Evolutionary conservation across 2,329 filamentous ascomycete genomes (phyloP).

Genomic region (Neofusicoccum laricinum): DNA sequence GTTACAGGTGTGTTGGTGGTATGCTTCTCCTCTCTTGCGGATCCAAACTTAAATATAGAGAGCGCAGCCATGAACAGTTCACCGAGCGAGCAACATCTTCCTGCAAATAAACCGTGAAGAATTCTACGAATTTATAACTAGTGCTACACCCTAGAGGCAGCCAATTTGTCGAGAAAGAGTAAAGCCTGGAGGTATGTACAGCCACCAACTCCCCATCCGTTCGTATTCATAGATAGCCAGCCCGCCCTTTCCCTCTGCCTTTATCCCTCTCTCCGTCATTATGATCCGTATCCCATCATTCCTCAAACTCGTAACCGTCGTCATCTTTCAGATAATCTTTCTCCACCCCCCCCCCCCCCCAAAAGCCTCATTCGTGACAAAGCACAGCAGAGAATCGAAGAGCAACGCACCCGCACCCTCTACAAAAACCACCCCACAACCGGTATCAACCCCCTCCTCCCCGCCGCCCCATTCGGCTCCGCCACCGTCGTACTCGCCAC

Average conservation of each 20-base stretch:
- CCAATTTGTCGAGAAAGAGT: neutral
- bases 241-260: neutral
- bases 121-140: neutral
- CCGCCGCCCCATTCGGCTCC: constrained; percentile 11
- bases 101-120: neutral
- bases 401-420: neutral
- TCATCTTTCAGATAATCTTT: neutral
- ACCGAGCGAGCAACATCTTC: neutral
- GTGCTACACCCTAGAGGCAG: neutral
- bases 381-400: neutral
- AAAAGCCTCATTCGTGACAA: neutral
- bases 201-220: neutral
- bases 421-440: constrained; percentile 6
- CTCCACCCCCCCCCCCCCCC: too few relatives aligned
- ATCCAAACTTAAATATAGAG: neutral
- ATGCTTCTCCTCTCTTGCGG: neutral
- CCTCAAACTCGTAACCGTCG: neutral
- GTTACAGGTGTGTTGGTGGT: neutral
- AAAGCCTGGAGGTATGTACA: neutral
- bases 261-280: neutral
- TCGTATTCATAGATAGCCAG: neutral
- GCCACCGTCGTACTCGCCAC: constrained; percentile 17
- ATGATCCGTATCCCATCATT: neutral
- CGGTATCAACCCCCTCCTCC: constrained; percentile 4
- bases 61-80: neutral